phyloP scores from a whole-genome alignment of 805 yeast genomes.

The Suhomyces sp. region DNA sequence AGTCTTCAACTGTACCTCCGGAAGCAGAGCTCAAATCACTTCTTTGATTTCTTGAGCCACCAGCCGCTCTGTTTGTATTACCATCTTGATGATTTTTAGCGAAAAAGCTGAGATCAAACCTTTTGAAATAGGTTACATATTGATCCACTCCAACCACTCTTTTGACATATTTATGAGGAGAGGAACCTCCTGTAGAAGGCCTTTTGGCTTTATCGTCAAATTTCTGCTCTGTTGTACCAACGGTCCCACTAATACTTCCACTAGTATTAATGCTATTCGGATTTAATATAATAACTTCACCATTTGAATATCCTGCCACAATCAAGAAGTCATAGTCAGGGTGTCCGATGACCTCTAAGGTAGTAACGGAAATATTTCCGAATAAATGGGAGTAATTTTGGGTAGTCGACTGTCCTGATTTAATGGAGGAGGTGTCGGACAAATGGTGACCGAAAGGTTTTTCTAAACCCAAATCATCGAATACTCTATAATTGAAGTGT shows the following conservation, averaged over 20 bases:
- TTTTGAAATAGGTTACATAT: slow-evolving; percentile 35
- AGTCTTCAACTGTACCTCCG: too few relatives aligned
- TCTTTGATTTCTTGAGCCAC: too few relatives aligned
- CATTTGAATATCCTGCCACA: slow-evolving; percentile 64
- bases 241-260: slow-evolving; percentile 12
- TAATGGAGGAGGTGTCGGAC: slow-evolving; percentile 8
- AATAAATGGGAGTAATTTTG: slow-evolving; percentile 13
- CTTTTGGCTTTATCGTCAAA: slow-evolving; percentile 5
- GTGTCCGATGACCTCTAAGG: slow-evolving; percentile 22
- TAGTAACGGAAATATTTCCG: slow-evolving; percentile 19
- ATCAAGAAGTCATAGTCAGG: slow-evolving; percentile 46
- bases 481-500: slow-evolving; percentile 42
- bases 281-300: slow-evolving; percentile 54
- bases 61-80: too few relatives aligned
- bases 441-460: background rate
- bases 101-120: slow-evolving; percentile 31
- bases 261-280: slow-evolving; percentile 20
- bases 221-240: background rate
- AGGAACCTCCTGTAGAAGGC: slow-evolving; percentile 3
- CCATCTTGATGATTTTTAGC: background rate
- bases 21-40: too few relatives aligned
- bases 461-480: slow-evolving; percentile 44
- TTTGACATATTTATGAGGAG: slow-evolving; percentile 11
- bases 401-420: slow-evolving; percentile 6
- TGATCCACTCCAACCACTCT: slow-evolving; percentile 25